Base-by-base conservation (phyloP, 768 basidiomycete species). In the Kwoniella botswanensis region DNA sequence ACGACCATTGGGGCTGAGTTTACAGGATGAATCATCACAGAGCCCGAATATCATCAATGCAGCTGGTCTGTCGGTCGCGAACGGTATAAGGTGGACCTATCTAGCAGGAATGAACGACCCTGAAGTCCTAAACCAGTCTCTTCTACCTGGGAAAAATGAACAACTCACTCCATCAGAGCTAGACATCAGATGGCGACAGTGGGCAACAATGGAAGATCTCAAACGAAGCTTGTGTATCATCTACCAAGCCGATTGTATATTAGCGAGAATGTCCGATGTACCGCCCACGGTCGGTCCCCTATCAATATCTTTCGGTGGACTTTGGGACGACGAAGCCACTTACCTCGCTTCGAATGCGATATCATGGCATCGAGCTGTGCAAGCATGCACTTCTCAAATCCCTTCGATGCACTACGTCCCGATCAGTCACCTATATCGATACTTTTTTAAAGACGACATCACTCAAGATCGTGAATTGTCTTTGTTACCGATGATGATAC, bases 321-420 rank as follows among this genome's bases (percentile, higher is more conserved):
- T 59, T 7, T 59, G 58, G 58, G 58, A 59, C 58, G 58, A 59
- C 58, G 58, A 59, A 29, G 24, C 58, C 11, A 26, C 58, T 11
- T 59, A 26, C 29, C 24, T 41, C 21, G 58, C 58, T 29, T 41
- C 29, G 17, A 26, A 7, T 18, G 58, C 58, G n/a, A 29, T 12
- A 18, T 18, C 21, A 13, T 59, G 58, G 58, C 21, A 59, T 2
- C 2, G 17, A 21, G 21, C 58, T 7, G 29, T 59, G 29, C 12
- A 26, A 18, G 29, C 6, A 12, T 26, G 58, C n/a, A 7, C 21
- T 13, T 13, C 13, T n/a, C n/a, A 46, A 12, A 10, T 24, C n/a
- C 12, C 22, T n/a, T 41, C 58, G 9, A 7, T 26, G 21, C 21
- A 59, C 26, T 2, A 59, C 29, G 10, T 59, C 29, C 29, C 58